phyloP scores from a whole-genome alignment of 2,329 filamentous ascomycete species.

The Calonectria henricotiae region DNA sequence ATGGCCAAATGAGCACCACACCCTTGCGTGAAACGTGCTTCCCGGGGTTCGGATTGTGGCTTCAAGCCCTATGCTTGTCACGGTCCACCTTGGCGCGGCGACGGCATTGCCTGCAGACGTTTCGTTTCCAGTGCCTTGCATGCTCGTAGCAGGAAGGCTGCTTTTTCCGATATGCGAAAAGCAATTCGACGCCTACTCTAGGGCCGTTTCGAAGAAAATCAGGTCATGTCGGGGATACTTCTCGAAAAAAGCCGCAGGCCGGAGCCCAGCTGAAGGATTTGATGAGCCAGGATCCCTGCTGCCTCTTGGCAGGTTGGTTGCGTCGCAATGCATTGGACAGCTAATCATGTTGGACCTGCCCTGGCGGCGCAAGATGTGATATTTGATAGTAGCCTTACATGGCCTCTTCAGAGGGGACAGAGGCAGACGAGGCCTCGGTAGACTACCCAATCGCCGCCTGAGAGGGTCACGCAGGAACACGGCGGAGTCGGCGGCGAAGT shows the following conservation, averaged over 20 bases:
- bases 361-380: conserved; percentile 12
- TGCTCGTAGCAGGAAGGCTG: conserved; percentile 16
- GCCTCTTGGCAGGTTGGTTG: not conserved
- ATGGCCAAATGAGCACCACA: not conserved
- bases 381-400: conserved; percentile 11
- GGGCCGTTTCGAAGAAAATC: not conserved
- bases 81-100: conserved; percentile 6
- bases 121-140: conserved; percentile 23
- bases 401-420: not conserved
- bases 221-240: not conserved
- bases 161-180: conserved; percentile 18
- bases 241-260: conserved; percentile 7
- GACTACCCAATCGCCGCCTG: not conserved
- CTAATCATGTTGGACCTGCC: conserved; percentile 4
- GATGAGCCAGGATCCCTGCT: conserved; percentile 6
- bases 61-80: conserved; percentile 9
- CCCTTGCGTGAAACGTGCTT: conserved; percentile 4
- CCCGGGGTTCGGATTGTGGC: conserved; percentile 1
- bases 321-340: conserved; percentile 10
- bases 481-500: conserved; percentile 4
- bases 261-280: conserved; percentile 6
- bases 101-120: conserved; percentile 6
- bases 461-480: conserved; percentile 8
- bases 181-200: not conserved
- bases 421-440: not conserved